Conservation (phyloP, 164 flowering plant genomes). For the Stephania japonica region DNA sequence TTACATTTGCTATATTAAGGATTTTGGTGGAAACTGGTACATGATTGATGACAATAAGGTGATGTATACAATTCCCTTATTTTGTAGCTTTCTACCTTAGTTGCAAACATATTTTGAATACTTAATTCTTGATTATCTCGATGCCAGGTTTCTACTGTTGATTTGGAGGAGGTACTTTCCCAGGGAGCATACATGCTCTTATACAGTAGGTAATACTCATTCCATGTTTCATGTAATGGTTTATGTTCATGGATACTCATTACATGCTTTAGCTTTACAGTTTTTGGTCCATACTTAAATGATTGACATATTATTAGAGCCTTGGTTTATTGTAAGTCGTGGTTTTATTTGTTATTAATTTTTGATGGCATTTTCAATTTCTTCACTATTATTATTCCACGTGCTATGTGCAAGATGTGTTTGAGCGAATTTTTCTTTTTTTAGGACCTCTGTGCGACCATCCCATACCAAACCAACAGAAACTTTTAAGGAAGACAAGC, state of each 20-base stretch:
- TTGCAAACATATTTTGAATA: neutral
- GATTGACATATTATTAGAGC: neutral
- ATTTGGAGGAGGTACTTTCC: slow-evolving; percentile 83
- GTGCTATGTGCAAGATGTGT: no score
- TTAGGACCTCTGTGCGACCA: slow-evolving; percentile 38
- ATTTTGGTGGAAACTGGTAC: slow-evolving; percentile 79
- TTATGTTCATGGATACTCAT: neutral
- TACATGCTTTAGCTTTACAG: no score
- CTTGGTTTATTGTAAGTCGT: neutral
- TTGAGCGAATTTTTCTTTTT: neutral
- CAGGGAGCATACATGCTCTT: slow-evolving; percentile 97
- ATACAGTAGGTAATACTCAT: slow-evolving; percentile 62
- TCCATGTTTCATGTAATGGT: neutral
- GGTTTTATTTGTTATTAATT: no score
- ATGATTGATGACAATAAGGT: slow-evolving; percentile 92
- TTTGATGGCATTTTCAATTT: no score
- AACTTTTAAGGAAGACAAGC: slow-evolving; percentile 17
- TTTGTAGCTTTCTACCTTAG: neutral
- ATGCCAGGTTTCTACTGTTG: slow-evolving; percentile 40
- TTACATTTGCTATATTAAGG: slow-evolving; percentile 84
- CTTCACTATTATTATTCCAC: no score
- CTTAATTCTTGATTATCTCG: neutral
- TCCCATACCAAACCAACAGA: slow-evolving; percentile 27
- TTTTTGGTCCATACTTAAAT: no score
- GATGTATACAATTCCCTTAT: slow-evolving; percentile 3